Conservation (phyloP, 495 filamentous ascomycete genomes). For the Gamarada debralockiae region DNA sequence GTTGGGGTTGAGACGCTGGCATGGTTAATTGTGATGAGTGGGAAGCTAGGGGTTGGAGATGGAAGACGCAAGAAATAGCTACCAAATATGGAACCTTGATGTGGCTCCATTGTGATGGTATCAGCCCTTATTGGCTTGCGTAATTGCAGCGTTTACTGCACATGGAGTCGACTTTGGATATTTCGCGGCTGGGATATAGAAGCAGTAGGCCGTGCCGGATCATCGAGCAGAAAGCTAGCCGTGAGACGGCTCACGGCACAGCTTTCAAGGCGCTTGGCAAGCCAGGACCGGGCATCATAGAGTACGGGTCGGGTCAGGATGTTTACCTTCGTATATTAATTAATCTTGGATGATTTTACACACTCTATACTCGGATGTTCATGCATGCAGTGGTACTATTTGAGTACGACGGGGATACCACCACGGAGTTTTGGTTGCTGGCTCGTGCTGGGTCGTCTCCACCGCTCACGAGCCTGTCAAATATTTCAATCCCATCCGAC, state of each 20-base stretch:
- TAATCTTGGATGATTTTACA: too few species aligned
- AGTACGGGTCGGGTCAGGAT: too few species aligned
- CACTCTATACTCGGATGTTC: too few species aligned
- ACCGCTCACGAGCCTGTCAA: constrained; percentile 17
- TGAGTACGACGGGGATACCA: neutral
- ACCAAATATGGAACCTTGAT: constrained; percentile 2
- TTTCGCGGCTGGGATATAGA: neutral
- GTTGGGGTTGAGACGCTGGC: neutral
- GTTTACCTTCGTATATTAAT: too few species aligned
- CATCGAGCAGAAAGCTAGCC: too few species aligned
- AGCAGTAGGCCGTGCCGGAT: too few species aligned
- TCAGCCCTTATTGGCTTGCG: neutral
- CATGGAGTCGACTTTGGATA: neutral
- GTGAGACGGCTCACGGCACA: neutral
- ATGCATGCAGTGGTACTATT: neutral
- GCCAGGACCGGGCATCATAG: too few species aligned
- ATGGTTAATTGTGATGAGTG: neutral
- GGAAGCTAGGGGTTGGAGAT: neutral
- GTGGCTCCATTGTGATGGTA: constrained; percentile 11
- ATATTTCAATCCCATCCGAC: constrained; percentile 12
- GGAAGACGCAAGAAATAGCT: constrained; percentile 5
- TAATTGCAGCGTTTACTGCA: neutral
- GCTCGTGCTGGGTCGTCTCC: too few species aligned
- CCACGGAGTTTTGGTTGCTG: too few species aligned
- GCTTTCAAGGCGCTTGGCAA: neutral